Base-by-base conservation (phyloP, 495 filamentous ascomycete genomes). In the Durotheca rogersii region DNA sequence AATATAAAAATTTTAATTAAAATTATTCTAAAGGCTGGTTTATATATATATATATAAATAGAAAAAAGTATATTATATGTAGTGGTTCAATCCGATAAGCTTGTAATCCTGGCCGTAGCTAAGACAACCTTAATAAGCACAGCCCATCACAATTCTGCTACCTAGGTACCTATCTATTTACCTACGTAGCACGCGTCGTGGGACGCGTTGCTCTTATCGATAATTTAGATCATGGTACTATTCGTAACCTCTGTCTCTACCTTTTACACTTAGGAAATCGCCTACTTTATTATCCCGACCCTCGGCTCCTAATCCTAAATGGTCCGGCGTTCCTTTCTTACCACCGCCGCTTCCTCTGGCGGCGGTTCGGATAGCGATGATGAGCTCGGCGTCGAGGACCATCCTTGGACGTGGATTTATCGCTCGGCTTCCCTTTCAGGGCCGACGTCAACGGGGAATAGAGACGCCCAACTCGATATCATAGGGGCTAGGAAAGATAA, bases 321-420 rank as follows among this genome's bases (percentile, higher is more conserved):
- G 62, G 56, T 46, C 25, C 56, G 56, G 25, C 59, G 47, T 14
- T 47, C 52, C 16, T 51, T 53, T 48, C 41, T 40, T 23, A 46
- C 37, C 41, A 48, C 19, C 44, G 41, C 33, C 7, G 31, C 66
- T 7, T 85, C 92, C n/a, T 67, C 75, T 10, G 78, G 88, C 49
- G 90, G 94, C 45, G 89, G 94, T 64, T 95, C 89, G 9, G 92
- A 96, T 71, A 90, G 95, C 56, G 92, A 96, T 71, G 90, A 96
- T 57, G 92, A 96, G 63, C 76, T 94, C 7, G 90, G 89, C 14
- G 72, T 81, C 12, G 89, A 93, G 43, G 89, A 95, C 66, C 73
- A 77, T 32, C 89, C 90, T 1, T 98, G 93, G 93, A 83, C 94
- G 64, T 98, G 91, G 92, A 83, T 96, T 20, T 93, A 93, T 69